Base-by-base conservation (phyloP, 1,139 yeast genomes). In the Scheffersomyces quercinus region DNA sequence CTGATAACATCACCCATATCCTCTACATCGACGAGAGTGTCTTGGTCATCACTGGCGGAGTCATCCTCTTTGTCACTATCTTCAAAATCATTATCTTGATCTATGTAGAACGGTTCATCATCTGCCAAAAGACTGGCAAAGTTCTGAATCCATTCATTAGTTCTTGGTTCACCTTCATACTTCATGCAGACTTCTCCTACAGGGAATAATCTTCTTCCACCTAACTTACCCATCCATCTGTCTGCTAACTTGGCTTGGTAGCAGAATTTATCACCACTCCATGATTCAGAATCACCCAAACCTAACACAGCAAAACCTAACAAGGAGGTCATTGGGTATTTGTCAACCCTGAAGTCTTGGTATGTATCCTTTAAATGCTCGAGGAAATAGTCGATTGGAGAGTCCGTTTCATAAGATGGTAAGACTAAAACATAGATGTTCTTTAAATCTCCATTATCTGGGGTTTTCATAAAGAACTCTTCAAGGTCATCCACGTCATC, bases 391-490 rank as follows among this genome's bases (percentile, higher is more conserved):
- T 90, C 98, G 38, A 91, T 76, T 9, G 97, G 97, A 1, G 95
- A 87, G 63, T 90, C 97, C 0, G 91, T 87, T 55, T 89, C 97
- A 60, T 90, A 90, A 0, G 97, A 88, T 2, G 98, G 98, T 28
- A 90, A 71, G 12, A 90, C 88, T 50, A 90, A 55, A 20, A 91
- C 60, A 56, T 88, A 90, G n/a, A 88, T 67, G 36, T 81, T 72
- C 43, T 71, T 68, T 12, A 35, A 36, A 32, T 73, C 67, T 6
- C 65, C 67, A 28, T 64, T 58, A 6, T 60, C 53, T 6, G 89
- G 88, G 11, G 85, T 82, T 38, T 81, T 75, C 38, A 88, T 73
- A 63, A 90, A 90, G 63, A 81, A 90, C 46, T 87, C 86, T 57
- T 90, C 97, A 44, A 88, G 68, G 62, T 90, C 97, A 50, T 85